Base-by-base conservation (phyloP, 495 filamentous ascomycete genomes). In the Neurospora tetraspora region DNA sequence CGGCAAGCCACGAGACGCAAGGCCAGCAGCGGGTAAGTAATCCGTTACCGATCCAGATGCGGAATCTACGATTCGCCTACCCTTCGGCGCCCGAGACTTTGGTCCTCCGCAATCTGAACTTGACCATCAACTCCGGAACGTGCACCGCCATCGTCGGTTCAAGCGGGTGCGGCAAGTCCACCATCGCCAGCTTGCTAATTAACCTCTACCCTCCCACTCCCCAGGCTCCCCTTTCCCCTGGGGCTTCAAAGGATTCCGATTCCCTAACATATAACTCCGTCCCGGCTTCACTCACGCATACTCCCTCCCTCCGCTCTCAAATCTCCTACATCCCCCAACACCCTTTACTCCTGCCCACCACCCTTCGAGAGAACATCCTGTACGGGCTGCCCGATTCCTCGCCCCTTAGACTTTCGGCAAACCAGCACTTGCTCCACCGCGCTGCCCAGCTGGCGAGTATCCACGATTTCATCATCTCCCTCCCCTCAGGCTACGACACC, bases 111-210 rank as follows among this genome's bases (percentile, higher is more conserved):
- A 79, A 87, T 61, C 77, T 96, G 65, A 89, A 83, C 43, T 77
- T 96, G n/a, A 80, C 75, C 1, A 86, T 97, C 72, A 73, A 83
- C 8, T 74, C 83, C 1, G 88, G 88, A 23, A 88, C 85, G 0
- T 91, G 86, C 73, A 92, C 88, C 4, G 93, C 93, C 5, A 88
- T 97, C 39, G 93, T 96, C 18, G 94, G 94, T 14, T 80, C 87
- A 5, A 97, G 94, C 0, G 96, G 96, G 0, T 92, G 89, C 34
- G 95, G 96, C 0, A 99, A 99, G 83, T 94, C 90, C 16, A 98
- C 96, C 1, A 87, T 98, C 53, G 88, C 90, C 1, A 89, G 90
- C 0, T 82, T 99, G 0, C 85, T 98, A 0, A 81, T 96, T 1
- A 77, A 79, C 23, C 71, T 80, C 1, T 79, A 85, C 73, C 73